A percentile compares a stretch with the other conserved stretches of the same genome.
These are phyloP conservation scores for Debaryomyces castellii DNA, from an alignment of 805 yeast genomes.

Conservation along the genomic window DNA sequence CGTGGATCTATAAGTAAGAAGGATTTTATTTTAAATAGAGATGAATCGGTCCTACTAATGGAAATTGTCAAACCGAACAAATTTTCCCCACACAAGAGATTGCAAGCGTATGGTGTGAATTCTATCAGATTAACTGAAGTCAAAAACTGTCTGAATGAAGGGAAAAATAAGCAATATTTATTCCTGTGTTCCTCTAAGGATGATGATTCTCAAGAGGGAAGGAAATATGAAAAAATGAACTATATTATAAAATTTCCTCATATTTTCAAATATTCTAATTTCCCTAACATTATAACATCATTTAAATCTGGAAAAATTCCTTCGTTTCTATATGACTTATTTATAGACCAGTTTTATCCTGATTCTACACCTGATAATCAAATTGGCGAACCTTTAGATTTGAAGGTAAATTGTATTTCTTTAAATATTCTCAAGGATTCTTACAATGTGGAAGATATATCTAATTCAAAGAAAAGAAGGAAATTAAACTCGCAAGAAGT, in stretches of 20 bases:
- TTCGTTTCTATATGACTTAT: background rate
- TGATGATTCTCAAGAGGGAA: background rate
- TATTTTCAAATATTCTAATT: background rate
- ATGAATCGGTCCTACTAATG: constrained; percentile 15
- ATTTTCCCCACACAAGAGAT: constrained; percentile 16
- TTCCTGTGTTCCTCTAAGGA: background rate
- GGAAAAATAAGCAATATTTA: background rate
- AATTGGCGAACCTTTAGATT: background rate
- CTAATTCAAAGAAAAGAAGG: background rate
- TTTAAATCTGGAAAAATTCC: background rate
- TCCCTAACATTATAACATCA: background rate
- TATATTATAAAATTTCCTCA: constrained; percentile 2
- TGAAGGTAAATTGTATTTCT: background rate
- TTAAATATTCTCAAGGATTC: background rate
- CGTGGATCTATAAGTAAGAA: background rate
- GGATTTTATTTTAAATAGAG: background rate
- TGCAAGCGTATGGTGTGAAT: constrained; percentile 22
- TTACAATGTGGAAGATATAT: background rate
- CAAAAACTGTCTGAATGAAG: background rate
- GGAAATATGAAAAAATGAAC: constrained; percentile 1
- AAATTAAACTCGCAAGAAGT: background rate
- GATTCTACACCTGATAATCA: background rate
- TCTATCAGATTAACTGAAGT: constrained; percentile 13
- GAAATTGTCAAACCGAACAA: constrained; percentile 28
- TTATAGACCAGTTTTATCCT: too few species aligned